phyloP scores from a whole-genome alignment of 2,329 filamentous ascomycete genomes.

The Blastomyces emzantsi region DNA sequence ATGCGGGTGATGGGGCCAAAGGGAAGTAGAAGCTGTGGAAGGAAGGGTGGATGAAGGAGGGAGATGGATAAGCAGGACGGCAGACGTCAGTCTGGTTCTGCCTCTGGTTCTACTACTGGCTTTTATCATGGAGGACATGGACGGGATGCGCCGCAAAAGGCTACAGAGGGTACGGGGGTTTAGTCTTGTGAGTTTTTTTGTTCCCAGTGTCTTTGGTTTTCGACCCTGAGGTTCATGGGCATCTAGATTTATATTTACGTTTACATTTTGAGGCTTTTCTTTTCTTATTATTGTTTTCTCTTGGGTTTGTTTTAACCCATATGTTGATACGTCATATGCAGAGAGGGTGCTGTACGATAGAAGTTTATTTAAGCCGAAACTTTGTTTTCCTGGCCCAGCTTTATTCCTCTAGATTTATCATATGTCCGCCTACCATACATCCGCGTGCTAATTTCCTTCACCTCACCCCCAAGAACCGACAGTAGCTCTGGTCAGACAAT shows the following conservation, averaged over 20 bases:
- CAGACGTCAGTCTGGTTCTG: not conserved
- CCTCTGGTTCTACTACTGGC: not conserved
- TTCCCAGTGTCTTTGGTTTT: not conserved
- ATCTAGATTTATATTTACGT: not conserved
- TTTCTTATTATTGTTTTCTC: not conserved
- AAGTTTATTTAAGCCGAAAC: not conserved
- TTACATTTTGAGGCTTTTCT: not conserved
- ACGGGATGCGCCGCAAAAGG: not conserved
- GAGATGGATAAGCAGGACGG: not conserved
- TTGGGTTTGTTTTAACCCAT: not conserved
- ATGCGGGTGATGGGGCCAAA: slow-evolving; percentile 15
- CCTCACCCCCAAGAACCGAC: too few relatives aligned
- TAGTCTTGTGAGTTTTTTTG: not conserved
- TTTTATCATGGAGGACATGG: not conserved
- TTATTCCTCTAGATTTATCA: not conserved
- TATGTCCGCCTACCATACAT: too few relatives aligned
- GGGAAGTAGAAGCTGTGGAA: slow-evolving; percentile 16
- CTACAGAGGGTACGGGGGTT: not conserved
- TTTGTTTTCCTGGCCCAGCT: not conserved
- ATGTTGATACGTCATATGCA: not conserved
- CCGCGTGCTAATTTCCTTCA: too few relatives aligned
- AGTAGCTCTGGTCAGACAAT: too few relatives aligned
- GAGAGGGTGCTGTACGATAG: not conserved
- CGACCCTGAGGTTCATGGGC: not conserved
- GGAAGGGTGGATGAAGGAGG: slow-evolving; percentile 15